Evolutionary conservation across 2,329 filamentous ascomycete species (phyloP).

Genomic region (Ceratocystis lukuohia): DNA sequence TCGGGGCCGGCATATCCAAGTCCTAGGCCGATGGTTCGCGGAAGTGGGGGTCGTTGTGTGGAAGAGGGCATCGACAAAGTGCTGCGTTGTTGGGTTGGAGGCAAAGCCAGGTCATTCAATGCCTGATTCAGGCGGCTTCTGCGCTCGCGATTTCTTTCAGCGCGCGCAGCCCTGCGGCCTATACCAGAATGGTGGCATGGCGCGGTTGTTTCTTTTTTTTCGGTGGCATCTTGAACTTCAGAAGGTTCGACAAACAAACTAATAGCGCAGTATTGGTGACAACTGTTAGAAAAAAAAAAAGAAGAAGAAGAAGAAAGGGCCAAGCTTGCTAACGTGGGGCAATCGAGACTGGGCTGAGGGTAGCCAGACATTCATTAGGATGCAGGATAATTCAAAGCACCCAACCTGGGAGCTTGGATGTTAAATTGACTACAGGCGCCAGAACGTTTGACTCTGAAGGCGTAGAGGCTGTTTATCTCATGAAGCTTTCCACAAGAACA

Average conservation of each 20-base stretch:
- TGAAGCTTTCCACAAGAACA: neutral
- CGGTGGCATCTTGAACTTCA: neutral
- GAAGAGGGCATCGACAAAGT: neutral
- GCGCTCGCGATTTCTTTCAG: neutral
- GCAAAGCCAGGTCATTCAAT: neutral
- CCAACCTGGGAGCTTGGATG: neutral
- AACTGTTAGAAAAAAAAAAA: neutral
- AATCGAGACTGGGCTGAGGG: neutral
- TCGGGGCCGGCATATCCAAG: neutral
- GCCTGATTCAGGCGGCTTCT: neutral
- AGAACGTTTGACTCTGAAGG: neutral
- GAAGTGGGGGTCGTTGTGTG: neutral
- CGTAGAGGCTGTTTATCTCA: neutral
- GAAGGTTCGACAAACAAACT: slow-evolving; percentile 3
- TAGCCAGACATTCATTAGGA: slow-evolving; percentile 1
- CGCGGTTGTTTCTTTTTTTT: neutral
- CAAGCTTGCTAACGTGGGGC: neutral
- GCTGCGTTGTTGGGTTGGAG: neutral
- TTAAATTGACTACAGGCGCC: neutral
- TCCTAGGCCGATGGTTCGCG: neutral
- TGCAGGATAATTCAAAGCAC: neutral
- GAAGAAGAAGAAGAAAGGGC: no score
- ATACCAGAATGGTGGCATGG: neutral
- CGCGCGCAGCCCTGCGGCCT: neutral
- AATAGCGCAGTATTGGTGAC: neutral